Conservation (phyloP, 129 eudicot genomes). For the Centrapalus pauciflorus region DNA sequence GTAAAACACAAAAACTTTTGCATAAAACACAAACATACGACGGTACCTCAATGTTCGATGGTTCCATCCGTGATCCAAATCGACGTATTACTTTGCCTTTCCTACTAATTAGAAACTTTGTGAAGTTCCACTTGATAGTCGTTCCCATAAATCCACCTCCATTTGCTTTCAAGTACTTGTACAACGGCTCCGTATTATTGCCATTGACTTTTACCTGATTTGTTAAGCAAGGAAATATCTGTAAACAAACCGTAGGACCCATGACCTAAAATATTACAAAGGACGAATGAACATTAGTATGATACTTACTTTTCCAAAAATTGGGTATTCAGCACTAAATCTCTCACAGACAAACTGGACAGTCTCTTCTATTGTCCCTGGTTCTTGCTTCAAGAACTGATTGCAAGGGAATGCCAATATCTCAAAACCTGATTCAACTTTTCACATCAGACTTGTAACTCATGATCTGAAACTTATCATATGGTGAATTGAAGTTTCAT, state of each 20-base stretch:
- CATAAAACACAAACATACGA: not conserved
- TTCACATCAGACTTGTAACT: not conserved
- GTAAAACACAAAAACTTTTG: too few relatives aligned
- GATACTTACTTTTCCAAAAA: conserved; percentile 56
- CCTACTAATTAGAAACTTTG: conserved; percentile 73
- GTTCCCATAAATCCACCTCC: conserved; percentile 51
- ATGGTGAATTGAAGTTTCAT: not conserved
- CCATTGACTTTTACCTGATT: conserved; percentile 69
- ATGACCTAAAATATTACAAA: not conserved
- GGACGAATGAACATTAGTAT: not conserved
- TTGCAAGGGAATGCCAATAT: conserved; percentile 92
- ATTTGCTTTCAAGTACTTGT: conserved; percentile 64
- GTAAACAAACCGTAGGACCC: not conserved
- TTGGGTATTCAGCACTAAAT: conserved; percentile 82
- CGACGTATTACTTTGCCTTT: conserved; percentile 60
- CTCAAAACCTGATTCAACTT: conserved; percentile 56
- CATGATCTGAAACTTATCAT: not conserved
- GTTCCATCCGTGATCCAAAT: conserved; percentile 41
- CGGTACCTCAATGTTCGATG: conserved; percentile 59
- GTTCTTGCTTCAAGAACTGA: conserved; percentile 81
- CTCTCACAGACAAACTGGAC: conserved; percentile 65
- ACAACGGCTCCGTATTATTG: conserved; percentile 55
- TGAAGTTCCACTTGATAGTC: conserved; percentile 80
- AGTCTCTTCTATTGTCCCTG: conserved; percentile 54
- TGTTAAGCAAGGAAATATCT: not conserved